Conservation (phyloP, 2,329 filamentous ascomycete genomes). For the Coniosporium tulheliwenetii region DNA sequence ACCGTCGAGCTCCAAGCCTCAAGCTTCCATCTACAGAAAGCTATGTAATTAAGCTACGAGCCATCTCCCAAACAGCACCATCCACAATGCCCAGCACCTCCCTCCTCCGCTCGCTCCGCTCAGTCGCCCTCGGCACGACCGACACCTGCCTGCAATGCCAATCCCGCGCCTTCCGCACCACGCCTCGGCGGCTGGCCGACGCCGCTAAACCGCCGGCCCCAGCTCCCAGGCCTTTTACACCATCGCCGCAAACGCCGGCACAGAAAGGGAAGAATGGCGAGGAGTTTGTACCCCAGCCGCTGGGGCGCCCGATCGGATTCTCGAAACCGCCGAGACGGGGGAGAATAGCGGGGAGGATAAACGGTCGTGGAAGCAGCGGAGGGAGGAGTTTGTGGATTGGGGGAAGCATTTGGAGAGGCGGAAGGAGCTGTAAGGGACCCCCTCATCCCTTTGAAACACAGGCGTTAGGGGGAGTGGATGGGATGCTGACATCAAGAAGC, state of each 20-base stretch:
- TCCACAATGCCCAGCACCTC: too few relatives aligned
- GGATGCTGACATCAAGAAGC: background rate
- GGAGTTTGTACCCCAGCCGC: conserved; percentile 35
- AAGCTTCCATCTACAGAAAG: too few relatives aligned
- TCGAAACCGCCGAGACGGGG: conserved; percentile 54
- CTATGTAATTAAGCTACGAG: too few relatives aligned
- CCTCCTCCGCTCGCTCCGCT: too few relatives aligned
- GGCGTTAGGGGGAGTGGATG: background rate
- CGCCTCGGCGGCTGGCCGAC: conserved; percentile 2
- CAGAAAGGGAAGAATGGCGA: conserved; percentile 7
- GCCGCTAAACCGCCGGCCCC: background rate
- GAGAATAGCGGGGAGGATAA: conserved; percentile 69
- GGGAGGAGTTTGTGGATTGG: conserved; percentile 70
- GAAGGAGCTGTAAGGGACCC: conserved; percentile 48
- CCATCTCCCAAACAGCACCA: too few relatives aligned
- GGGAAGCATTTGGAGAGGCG: conserved; percentile 69
- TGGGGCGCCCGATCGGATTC: conserved; percentile 69
- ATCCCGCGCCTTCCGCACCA: conserved; percentile 4
- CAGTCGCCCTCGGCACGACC: background rate
- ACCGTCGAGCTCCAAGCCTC: too few relatives aligned
- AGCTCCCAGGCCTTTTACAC: too few relatives aligned
- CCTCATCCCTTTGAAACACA: background rate
- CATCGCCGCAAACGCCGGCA: too few relatives aligned
- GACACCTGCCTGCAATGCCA: conserved; percentile 8
- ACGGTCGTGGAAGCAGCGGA: conserved; percentile 50